Evolutionary conservation across 2,329 filamentous ascomycete genomes (phyloP).

Genomic region (Fusarium udum): DNA sequence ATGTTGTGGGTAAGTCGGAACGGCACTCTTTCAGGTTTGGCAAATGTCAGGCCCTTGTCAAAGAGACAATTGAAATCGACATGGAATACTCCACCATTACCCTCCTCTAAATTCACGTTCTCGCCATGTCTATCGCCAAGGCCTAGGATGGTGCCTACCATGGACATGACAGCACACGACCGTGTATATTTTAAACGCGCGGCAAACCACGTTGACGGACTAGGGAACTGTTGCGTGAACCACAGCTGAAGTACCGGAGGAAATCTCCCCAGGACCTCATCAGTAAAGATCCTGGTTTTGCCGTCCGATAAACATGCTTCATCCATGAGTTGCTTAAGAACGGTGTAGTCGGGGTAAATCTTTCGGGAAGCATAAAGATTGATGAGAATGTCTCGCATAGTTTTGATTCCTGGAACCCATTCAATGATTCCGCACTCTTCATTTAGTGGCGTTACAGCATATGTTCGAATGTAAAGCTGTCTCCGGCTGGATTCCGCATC

Average conservation of each 20-base stretch:
- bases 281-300: constrained; percentile 77
- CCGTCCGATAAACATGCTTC: constrained; percentile 65
- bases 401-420: constrained; percentile 97
- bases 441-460: constrained; percentile 94
- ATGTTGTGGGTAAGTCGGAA: constrained; percentile 99
- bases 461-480: constrained; percentile 94
- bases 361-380: constrained; percentile 80
- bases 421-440: constrained; percentile 98
- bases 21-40: constrained; percentile 92
- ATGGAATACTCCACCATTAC: constrained; percentile 92
- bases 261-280: constrained; percentile 72
- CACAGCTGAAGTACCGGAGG: constrained; percentile 88
- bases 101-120: constrained; percentile 94
- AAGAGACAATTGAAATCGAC: constrained; percentile 99
- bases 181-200: constrained; percentile 90
- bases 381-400: constrained; percentile 89
- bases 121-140: constrained; percentile 96
- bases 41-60: constrained; percentile 95
- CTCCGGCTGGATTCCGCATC: constrained; percentile 91
- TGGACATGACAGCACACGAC: constrained; percentile 98
- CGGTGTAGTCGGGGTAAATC: constrained; percentile 73
- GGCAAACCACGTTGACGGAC: constrained; percentile 90
- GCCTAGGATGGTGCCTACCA: constrained; percentile 94
- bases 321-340: constrained; percentile 71
- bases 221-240: constrained; percentile 95